Conservation (phyloP, 2,329 filamentous ascomycete species). For the Aspergillus nomiae region DNA sequence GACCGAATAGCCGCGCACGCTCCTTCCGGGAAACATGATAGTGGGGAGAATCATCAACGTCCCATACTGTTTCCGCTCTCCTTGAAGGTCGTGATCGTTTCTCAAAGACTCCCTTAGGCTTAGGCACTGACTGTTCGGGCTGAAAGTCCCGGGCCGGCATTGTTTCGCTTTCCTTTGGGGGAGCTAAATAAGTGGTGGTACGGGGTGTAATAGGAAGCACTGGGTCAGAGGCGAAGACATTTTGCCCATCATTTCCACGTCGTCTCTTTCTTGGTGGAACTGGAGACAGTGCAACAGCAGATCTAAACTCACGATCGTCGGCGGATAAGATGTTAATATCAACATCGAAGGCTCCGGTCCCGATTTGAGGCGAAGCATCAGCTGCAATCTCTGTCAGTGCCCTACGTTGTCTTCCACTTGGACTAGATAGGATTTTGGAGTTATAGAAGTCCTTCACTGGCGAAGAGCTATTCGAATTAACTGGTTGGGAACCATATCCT, state of each 20-base stretch:
- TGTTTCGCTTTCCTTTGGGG: slow-evolving; percentile 16
- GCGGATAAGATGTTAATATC: slow-evolving; percentile 41
- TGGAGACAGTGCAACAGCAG: slow-evolving; percentile 35
- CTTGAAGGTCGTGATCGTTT: slow-evolving; percentile 26
- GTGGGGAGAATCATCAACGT: slow-evolving; percentile 39
- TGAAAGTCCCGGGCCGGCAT: slow-evolving; percentile 15
- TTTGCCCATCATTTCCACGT: slow-evolving; percentile 36
- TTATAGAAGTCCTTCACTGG: slow-evolving; percentile 27
- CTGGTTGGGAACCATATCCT: slow-evolving; percentile 22
- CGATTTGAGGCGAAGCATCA: slow-evolving; percentile 42
- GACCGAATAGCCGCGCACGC: slow-evolving; percentile 12
- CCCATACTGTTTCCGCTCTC: slow-evolving; percentile 36
- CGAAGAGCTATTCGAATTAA: slow-evolving; percentile 24
- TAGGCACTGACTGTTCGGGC: slow-evolving; percentile 15
- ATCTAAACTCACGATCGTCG: slow-evolving; percentile 44
- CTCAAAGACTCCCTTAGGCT: slow-evolving; percentile 19
- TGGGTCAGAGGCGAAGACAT: slow-evolving; percentile 32
- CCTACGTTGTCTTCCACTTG: slow-evolving; percentile 39
- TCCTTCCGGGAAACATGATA: slow-evolving; percentile 20
- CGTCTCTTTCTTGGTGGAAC: slow-evolving; percentile 40
- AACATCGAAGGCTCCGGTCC: slow-evolving; percentile 33
- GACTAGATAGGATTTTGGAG: slow-evolving; percentile 41
- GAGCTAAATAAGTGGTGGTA: slow-evolving; percentile 19
- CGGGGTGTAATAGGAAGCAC: slow-evolving; percentile 31
- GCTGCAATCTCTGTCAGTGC: slow-evolving; percentile 46